Conservation (phyloP, 768 basidiomycete species). For the Mycena vulgaris region DNA sequence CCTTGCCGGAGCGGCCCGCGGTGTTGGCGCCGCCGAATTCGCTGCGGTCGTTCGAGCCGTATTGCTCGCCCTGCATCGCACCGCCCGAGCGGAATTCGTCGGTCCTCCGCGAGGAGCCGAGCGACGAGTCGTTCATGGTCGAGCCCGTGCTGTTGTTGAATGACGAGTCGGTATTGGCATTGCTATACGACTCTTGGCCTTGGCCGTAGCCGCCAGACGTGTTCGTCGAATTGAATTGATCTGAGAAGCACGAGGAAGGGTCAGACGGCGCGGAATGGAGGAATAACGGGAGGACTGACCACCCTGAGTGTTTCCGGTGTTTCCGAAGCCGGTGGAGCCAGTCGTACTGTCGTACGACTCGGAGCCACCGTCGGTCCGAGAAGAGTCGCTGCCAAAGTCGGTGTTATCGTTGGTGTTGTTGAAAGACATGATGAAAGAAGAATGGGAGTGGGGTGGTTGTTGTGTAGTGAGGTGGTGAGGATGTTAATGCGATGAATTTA, state of each 20-base stretch:
- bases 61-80: not conserved
- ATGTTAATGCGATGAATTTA: not conserved
- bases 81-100: not conserved
- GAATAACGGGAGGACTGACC: not conserved
- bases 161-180: not conserved
- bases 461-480: not conserved
- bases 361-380: not conserved
- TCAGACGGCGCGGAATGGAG: not conserved
- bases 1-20: not conserved
- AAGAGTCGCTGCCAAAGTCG: slow-evolving; percentile 3
- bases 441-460: not conserved
- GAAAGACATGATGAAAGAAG: not conserved
- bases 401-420: slow-evolving; percentile 6
- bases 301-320: slow-evolving; percentile 4
- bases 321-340: not conserved
- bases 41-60: not conserved
- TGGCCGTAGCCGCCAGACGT: slow-evolving; percentile 8
- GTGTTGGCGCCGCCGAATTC: not conserved
- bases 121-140: not conserved
- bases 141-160: not conserved
- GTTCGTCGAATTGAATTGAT: not conserved
- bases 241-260: not conserved
- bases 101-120: not conserved
- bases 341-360: not conserved
- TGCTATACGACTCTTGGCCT: not conserved